Evolutionary conservation across 345 rosid species (phyloP), one percentile per base, ranked within the genome.

Genomic region (Diplotaxis tenuifolia): DNA sequence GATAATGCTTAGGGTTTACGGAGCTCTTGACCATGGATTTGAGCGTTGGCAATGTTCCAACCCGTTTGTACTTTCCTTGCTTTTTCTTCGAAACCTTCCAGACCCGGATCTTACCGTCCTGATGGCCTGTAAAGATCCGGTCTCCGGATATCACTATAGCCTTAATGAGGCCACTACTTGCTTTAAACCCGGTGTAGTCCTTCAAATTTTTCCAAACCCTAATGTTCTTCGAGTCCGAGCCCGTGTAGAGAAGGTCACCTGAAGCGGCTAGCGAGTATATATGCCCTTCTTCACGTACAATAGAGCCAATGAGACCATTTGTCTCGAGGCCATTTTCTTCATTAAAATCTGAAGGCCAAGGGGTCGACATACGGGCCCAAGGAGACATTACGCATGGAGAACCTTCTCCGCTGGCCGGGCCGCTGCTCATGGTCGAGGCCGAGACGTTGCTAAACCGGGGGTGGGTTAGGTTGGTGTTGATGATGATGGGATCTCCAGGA

Each of bases 201-300:
- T 83, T 77, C 72, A 87, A 47, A 45, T 86, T 82, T 78, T 79
- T 87, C 95, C 95, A 89, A 3, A 87, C 90, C 19, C 92, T 84
- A 21, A 89, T 84, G 83, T 89, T 89, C 81, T 82, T 87, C 47
- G 91, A 85, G 38, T 86, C 92, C 0, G 95, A 87, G 0, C 95
- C 95, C 2, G 95, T 89, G 71, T 85, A 89, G 2, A 89, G 72
- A 72, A 89, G 79, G 49, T 86, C 85, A 19, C 92, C 87, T 0
- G 60, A 74, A 12, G 95, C 81, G 1, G 95, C 87, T 34, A 89
- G 31, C 2, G 95, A 89, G 71, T 89, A 89, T 18, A 89, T 72
- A 29, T 89, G 90, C 1, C 95, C 95, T 79, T 84, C 92, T 78
- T 85, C 83, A 0, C 95, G 82, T 14, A 84, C 82, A 19, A 89